These are phyloP conservation scores for sorghum (Sorghum bicolor) DNA, from an alignment of 176 grass and related monocot genomes.

Conservation along the genomic window DNA sequence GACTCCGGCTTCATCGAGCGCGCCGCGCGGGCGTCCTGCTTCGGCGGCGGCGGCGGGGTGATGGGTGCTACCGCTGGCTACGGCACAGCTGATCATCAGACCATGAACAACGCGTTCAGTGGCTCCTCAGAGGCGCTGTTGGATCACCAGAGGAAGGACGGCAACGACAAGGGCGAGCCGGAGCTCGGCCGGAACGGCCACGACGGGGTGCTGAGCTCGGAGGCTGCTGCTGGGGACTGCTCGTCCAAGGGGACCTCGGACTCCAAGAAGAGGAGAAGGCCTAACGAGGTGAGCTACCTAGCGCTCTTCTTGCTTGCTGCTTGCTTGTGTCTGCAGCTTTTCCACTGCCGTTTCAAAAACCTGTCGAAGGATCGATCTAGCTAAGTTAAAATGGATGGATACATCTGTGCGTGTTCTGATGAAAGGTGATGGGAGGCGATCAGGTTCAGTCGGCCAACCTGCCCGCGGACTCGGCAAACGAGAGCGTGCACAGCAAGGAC, in stretches of 20 bases:
- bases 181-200: conserved; percentile 43
- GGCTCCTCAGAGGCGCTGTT: conserved; percentile 26
- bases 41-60: conserved; percentile 25
- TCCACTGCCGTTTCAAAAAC: not conserved
- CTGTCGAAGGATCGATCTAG: not conserved
- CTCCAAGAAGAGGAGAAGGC: conserved; percentile 68
- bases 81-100: conserved; percentile 16
- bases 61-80: conserved; percentile 28
- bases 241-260: conserved; percentile 64
- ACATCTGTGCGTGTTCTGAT: not conserved
- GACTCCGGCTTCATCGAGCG: conserved; percentile 85
- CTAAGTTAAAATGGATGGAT: not conserved
- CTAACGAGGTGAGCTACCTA: conserved; percentile 70
- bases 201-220: conserved; percentile 43
- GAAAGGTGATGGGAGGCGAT: conserved; percentile 46
- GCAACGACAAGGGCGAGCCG: conserved; percentile 37
- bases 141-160: conserved; percentile 41
- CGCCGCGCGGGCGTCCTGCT: conserved; percentile 73
- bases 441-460: conserved; percentile 56
- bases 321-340: not conserved
- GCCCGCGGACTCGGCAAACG: conserved; percentile 42
- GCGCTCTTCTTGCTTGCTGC: not conserved
- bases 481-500: conserved; percentile 56
- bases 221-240: conserved; percentile 50
- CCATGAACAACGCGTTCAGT: conserved; percentile 36